Base-by-base conservation (phyloP, 371 early-diverging fungal genomes). In the Mucor plumbeus region DNA sequence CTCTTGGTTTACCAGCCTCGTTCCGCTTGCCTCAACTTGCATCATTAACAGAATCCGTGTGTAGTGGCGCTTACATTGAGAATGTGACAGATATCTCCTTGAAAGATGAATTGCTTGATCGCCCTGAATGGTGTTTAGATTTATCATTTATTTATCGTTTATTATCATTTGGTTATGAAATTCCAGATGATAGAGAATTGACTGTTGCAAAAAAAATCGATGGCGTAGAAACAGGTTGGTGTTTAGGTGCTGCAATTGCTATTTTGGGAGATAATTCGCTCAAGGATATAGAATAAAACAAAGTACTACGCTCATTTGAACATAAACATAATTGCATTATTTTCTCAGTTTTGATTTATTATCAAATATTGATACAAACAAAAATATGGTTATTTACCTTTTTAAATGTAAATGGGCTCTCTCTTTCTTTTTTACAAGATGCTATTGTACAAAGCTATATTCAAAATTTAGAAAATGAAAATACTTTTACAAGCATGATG, bases 181-280 rank as follows among this genome's bases (percentile, higher is more conserved):
- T 98, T 48, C 87, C 91, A 4, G 81, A 84, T 48, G 76, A 85
- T n/a, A 80, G 95, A 31, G 78, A 79, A 13, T 70, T 98, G 10
- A 87, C 87, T 55, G 87, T 92, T 19, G 91, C 95, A n/a, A 95
- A 97, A 75, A 97, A 97, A 85, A 95, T 98, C 65, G 86, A 91
- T 39, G 94, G 89, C 31, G 88, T 95, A 36, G 97, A 98, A 74
- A 96, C 96, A 7, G 99, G 99, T 7, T 98, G 99, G 99, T 94
- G 95, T 71, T 77, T 98, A 33, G 99, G 99, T 26, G 96, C 97
- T 7, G 89, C 97, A 21, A 91, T 98, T 65, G 86, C 91, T 10
- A 79, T 93, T 38, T 77, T 94, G 40, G 89, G 90, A 65, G 81
- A 84, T 59, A 77, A 71, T 31, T 68, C 76, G 53, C 77, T 81